Evolutionary conservation across 257 asterid genomes (phyloP), one percentile per base, ranked within the genome.

Genomic region (Cynanchum wilfordii): DNA sequence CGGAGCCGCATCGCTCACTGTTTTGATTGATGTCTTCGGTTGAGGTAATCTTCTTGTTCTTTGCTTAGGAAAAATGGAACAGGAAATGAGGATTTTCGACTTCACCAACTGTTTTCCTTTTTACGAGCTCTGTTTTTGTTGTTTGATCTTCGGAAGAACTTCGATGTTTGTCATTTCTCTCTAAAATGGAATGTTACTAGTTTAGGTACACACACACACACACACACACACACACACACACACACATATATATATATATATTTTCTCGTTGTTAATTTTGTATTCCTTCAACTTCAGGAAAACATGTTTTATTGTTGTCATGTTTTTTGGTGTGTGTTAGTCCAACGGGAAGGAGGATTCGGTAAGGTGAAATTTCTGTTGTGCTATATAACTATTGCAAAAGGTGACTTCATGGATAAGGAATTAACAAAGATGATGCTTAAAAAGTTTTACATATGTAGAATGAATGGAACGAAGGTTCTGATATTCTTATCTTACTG

Each of bases 31-130:
- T 1, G 45, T n/a, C 65, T 63, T 73, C n/a, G 64, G 44, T 57
- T 57, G 45, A 75, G 79, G 79, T 75, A 75, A 20, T 13, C 55
- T 17, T 9, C 10, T 50, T 17, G n/a, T 47, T 4, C 60, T 66
- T 38, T 38, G 8, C 64, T 38, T 0, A 22, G 69, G 22, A 9
- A 74, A 20, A 30, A 38, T 17, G 58, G 44, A 56, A 68, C 36
- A 12, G 15, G 29, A 36, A 49, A 50, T 58, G 55, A 25, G 9
- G 10, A 54, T 10, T n/a, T 66, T 16, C 10, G 3, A 40, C 19
- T 68, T 75, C 50, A 0, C 20, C 44, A 40, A 60, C 52, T 62
- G 36, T 1, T 42, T 42, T 42, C 8, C 47, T 56, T 54, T 54
- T 19, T 27, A 36, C 20, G 40, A 3, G 13, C 12, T 17, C 2